These are phyloP conservation scores for Parmales sp. DNA, from an alignment of 108 stramenopile species.

Conservation along the genomic window DNA sequence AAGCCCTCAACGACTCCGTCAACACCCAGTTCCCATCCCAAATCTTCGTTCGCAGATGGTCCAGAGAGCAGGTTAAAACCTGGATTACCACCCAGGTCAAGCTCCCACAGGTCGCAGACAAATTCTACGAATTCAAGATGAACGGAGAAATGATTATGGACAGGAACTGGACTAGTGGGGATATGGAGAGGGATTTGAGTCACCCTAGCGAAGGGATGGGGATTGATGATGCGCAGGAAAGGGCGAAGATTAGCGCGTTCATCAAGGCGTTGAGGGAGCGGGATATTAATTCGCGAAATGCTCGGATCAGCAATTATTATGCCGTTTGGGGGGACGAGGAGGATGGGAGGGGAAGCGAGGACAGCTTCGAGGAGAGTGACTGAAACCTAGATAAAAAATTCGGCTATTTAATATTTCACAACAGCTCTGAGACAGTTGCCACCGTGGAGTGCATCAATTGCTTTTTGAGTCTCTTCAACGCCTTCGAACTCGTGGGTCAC, in stretches of 20 bases:
- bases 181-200: background rate
- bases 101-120: slow-evolving; percentile 1
- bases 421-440: slow-evolving; percentile 74
- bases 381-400: too few relatives aligned
- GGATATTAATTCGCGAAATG: background rate
- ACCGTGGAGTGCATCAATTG: slow-evolving; percentile 80
- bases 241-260: background rate
- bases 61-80: background rate
- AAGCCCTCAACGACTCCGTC: background rate
- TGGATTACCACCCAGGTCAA: background rate
- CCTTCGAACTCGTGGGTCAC: slow-evolving; percentile 83
- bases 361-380: too few relatives aligned
- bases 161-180: background rate
- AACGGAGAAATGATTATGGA: slow-evolving; percentile 2
- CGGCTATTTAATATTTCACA: slow-evolving; percentile 61
- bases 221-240: background rate
- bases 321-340: slow-evolving; percentile 6
- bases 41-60: background rate
- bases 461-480: slow-evolving; percentile 78
- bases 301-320: background rate
- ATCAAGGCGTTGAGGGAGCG: slow-evolving; percentile 6
- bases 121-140: background rate
- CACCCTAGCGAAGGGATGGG: slow-evolving; percentile 1
- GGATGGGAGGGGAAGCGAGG: background rate
- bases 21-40: background rate